Percentiles rank a stretch among this genome's conserved stretches.
These are phyloP conservation scores for Straminergon stramineum DNA, from an alignment of 225 moss, liverwort and hornwort species.

Conservation along the genomic window DNA sequence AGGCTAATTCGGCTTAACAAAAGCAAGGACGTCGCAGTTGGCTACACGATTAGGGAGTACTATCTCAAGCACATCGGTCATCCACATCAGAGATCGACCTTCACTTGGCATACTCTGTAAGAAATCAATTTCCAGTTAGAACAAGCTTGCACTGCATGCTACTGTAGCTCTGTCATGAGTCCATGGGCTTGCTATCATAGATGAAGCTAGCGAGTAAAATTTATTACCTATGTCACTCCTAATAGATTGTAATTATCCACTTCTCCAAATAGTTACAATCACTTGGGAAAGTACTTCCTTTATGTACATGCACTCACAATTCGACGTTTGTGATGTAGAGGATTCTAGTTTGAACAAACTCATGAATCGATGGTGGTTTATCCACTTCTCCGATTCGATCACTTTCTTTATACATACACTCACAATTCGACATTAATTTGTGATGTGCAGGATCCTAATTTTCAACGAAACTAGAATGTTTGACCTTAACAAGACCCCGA, in stretches of 20 bases:
- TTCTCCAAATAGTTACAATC: background rate
- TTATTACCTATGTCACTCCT: background rate
- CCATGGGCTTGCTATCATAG: background rate
- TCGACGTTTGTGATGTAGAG: background rate
- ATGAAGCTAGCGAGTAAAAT: background rate
- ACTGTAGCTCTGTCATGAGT: background rate
- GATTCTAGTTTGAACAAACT: background rate
- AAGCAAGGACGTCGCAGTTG: background rate
- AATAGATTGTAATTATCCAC: background rate
- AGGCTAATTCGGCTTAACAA: background rate
- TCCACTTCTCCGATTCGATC: background rate
- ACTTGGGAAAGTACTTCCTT: background rate
- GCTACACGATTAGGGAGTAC: background rate
- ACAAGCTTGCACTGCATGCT: background rate
- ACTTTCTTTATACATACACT: background rate
- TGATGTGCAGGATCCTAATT: background rate
- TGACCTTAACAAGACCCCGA: background rate
- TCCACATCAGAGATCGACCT: background rate
- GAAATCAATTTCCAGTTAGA: background rate
- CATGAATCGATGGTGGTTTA: background rate
- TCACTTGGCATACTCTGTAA: background rate
- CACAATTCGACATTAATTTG: background rate
- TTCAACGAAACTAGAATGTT: background rate
- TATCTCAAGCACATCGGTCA: no score
- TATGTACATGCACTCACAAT: no score